phyloP scores from a whole-genome alignment of 169 alveolate genomes.

The Hepatocystis sp. region DNA sequence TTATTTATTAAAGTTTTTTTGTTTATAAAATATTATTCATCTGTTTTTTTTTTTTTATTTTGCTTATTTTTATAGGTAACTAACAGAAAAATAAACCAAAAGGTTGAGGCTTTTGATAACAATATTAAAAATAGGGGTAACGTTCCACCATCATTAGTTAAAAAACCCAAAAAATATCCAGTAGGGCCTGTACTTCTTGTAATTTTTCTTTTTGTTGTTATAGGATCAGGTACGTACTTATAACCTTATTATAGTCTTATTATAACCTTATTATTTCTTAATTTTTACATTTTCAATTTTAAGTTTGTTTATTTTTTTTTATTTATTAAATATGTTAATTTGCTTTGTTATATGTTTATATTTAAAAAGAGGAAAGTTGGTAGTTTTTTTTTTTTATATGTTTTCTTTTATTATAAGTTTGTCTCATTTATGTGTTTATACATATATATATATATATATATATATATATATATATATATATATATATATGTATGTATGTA shows the following conservation, averaged over 20 bases:
- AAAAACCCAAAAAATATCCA: constrained; percentile 57
- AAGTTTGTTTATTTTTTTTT: background rate
- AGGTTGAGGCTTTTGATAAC: constrained; percentile 55
- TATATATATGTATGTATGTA: background rate
- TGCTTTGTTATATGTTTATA: too few relatives aligned
- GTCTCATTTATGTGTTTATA: too few relatives aligned
- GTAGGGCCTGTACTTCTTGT: constrained; percentile 73
- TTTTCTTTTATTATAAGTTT: too few relatives aligned
- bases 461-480: background rate
- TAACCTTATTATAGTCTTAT: background rate
- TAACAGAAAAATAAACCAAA: constrained; percentile 60
- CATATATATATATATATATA: too few relatives aligned
- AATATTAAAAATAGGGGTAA: constrained; percentile 56
- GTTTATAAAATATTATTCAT: too few relatives aligned
- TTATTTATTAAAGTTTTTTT: too few relatives aligned
- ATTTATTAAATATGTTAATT: too few relatives aligned
- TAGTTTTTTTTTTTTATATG: too few relatives aligned
- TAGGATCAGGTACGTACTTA: constrained; percentile 55
- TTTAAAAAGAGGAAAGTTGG: too few relatives aligned
- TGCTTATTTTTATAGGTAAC: constrained; percentile 20
- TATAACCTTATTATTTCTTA: background rate
- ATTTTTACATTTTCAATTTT: background rate
- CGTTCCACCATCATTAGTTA: constrained; percentile 52
- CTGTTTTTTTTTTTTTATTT: constrained; percentile 1
- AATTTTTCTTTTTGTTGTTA: constrained; percentile 59